A percentile compares a stretch with the other conserved stretches of the same genome.
phyloP scores from a whole-genome alignment of 2,329 filamentous ascomycete genomes.

The Coniochaeta sp. region DNA sequence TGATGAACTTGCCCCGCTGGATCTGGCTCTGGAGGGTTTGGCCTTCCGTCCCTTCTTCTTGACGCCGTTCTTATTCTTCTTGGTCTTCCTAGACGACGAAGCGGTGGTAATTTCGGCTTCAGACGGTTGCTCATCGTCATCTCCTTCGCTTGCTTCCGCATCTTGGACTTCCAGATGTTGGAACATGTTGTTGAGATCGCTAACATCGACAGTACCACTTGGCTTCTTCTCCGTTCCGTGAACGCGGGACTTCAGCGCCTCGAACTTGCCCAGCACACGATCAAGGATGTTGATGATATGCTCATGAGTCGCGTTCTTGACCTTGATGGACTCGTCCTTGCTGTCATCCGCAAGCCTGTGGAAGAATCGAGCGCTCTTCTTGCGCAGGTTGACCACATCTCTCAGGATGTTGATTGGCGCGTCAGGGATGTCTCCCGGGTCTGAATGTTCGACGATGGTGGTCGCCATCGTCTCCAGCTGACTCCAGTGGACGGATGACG shows the following conservation, averaged over 20 bases:
- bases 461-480: slow-evolving; percentile 14
- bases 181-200: slow-evolving; percentile 19
- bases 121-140: slow-evolving; percentile 5
- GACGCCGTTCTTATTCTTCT: slow-evolving; percentile 2
- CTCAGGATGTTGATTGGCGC: slow-evolving; percentile 17
- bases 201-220: slow-evolving; percentile 4
- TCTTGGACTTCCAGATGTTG: slow-evolving; percentile 16
- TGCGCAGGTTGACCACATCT: slow-evolving; percentile 19
- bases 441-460: slow-evolving; percentile 12
- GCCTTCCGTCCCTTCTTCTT: slow-evolving; percentile 10
- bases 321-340: slow-evolving; percentile 11
- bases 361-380: slow-evolving; percentile 19
- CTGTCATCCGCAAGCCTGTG: slow-evolving; percentile 8
- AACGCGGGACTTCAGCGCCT: slow-evolving; percentile 10
- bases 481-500: slow-evolving; percentile 9
- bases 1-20: background rate
- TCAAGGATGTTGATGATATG: slow-evolving; percentile 20
- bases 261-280: slow-evolving; percentile 14
- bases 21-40: slow-evolving; percentile 7
- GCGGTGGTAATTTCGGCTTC: slow-evolving; percentile 3
- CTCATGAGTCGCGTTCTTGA: slow-evolving; percentile 15
- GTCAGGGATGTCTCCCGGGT: slow-evolving; percentile 16
- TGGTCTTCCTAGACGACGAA: background rate
- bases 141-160: slow-evolving; percentile 8
- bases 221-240: slow-evolving; percentile 1